Evolutionary conservation across 768 basidiomycete species (phyloP).

Genomic region (Russula dissimulans): DNA sequence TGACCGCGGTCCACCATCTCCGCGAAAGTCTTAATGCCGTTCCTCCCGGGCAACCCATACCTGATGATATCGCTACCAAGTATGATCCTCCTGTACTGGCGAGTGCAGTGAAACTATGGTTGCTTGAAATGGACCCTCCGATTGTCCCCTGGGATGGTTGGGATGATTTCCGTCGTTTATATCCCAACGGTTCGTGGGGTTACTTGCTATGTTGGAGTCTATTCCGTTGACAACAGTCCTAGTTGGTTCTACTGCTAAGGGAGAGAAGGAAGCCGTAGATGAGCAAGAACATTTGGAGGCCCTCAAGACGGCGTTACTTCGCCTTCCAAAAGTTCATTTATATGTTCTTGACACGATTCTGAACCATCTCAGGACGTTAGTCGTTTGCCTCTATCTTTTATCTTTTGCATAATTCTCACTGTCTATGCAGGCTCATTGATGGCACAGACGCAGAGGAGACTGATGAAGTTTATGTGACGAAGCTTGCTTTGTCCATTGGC

Average conservation of each 20-base stretch:
- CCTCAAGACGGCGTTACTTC: constrained; percentile 52
- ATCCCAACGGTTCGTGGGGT: constrained; percentile 47
- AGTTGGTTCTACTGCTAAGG: constrained; percentile 47
- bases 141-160: constrained; percentile 80
- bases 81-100: constrained; percentile 87
- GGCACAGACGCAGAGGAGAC: constrained; percentile 61
- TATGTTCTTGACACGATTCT: constrained; percentile 72
- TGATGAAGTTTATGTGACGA: constrained; percentile 74
- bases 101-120: constrained; percentile 77
- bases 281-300: constrained; percentile 51
- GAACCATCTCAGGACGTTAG: constrained; percentile 60
- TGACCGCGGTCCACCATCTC: constrained; percentile 74
- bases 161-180: constrained; percentile 85
- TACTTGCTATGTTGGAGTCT: neutral
- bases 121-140: constrained; percentile 86
- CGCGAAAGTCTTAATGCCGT: constrained; percentile 75
- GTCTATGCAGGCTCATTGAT: constrained; percentile 47
- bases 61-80: constrained; percentile 49
- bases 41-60: constrained; percentile 41
- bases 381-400: constrained; percentile 29
- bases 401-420: constrained; percentile 1
- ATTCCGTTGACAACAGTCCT: constrained; percentile 1
- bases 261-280: constrained; percentile 44
- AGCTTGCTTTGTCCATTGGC: constrained; percentile 81
- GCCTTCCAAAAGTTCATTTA: constrained; percentile 70